A percentile compares a stretch with the other conserved stretches of the same genome.
Evolutionary conservation across 2,329 filamentous ascomycete species (phyloP).

Genomic region (Dothistroma pini): DNA sequence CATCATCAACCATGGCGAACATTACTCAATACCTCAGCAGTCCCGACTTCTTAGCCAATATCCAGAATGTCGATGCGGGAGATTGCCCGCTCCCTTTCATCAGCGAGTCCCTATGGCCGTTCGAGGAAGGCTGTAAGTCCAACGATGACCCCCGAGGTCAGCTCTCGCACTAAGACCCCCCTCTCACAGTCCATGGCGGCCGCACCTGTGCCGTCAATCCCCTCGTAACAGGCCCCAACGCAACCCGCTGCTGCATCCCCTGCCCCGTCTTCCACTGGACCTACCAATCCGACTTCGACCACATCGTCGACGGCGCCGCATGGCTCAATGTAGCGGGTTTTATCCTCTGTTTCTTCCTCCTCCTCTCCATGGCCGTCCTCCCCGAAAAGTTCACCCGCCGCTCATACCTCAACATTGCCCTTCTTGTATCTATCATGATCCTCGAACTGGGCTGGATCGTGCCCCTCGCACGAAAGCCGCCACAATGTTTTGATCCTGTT

Average conservation of each 20-base stretch:
- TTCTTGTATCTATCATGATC: constrained; percentile 65
- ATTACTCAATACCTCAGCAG: constrained; percentile 10
- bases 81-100: constrained; percentile 30
- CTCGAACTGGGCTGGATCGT: constrained; percentile 84
- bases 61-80: constrained; percentile 22
- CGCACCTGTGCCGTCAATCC: constrained; percentile 29
- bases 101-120: constrained; percentile 23
- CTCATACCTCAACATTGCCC: constrained; percentile 80
- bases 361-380: constrained; percentile 71
- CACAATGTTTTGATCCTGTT: constrained; percentile 76
- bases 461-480: constrained; percentile 67
- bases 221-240: constrained; percentile 18
- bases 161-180: not conserved
- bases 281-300: constrained; percentile 51
- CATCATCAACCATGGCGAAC: not conserved
- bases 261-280: constrained; percentile 78
- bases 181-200: constrained; percentile 18
- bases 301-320: constrained; percentile 64
- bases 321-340: constrained; percentile 71
- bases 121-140: constrained; percentile 26
- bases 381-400: constrained; percentile 77
- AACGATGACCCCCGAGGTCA: not conserved
- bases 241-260: constrained; percentile 68
- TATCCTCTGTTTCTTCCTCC: constrained; percentile 66
- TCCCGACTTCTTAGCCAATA: not conserved